Conservation (phyloP, 139 green algal genomes). For the Volvox reticuliferus region DNA sequence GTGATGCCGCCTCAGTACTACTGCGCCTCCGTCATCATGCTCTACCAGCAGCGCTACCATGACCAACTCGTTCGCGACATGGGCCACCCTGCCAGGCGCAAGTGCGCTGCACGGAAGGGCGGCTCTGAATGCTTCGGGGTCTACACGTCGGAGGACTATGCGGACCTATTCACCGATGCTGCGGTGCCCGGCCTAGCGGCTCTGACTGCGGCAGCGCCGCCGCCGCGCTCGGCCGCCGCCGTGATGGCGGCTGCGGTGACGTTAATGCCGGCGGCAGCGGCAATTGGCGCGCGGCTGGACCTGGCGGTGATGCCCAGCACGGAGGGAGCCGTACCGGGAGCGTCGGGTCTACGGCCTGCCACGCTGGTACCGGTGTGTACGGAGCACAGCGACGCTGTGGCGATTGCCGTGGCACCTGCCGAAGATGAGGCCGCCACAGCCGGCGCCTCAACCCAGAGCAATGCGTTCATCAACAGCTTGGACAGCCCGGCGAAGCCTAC, state of each 20-base stretch:
- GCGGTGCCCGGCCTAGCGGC: background rate
- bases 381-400: background rate
- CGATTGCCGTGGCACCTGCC: background rate
- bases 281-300: slow-evolving; percentile 18
- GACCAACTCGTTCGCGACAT: slow-evolving; percentile 48
- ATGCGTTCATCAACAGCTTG: slow-evolving; percentile 11
- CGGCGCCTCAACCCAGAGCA: background rate
- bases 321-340: background rate
- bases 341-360: background rate
- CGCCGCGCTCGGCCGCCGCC: background rate
- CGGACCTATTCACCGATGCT: slow-evolving; percentile 19
- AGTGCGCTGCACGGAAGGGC: background rate
- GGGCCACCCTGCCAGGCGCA: background rate
- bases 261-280: slow-evolving; percentile 25
- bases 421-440: background rate
- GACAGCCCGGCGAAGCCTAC: slow-evolving; percentile 1
- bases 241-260: slow-evolving; percentile 11
- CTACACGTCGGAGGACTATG: slow-evolving; percentile 37
- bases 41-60: slow-evolving; percentile 48
- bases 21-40: slow-evolving; percentile 37
- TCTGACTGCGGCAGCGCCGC: background rate
- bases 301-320: slow-evolving; percentile 11
- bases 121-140: slow-evolving; percentile 9
- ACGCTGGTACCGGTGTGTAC: background rate
- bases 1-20: slow-evolving; percentile 28